These are phyloP conservation scores for Chamaenerion angustifolium DNA, from an alignment of 345 rosid species.

Conservation along the genomic window DNA sequence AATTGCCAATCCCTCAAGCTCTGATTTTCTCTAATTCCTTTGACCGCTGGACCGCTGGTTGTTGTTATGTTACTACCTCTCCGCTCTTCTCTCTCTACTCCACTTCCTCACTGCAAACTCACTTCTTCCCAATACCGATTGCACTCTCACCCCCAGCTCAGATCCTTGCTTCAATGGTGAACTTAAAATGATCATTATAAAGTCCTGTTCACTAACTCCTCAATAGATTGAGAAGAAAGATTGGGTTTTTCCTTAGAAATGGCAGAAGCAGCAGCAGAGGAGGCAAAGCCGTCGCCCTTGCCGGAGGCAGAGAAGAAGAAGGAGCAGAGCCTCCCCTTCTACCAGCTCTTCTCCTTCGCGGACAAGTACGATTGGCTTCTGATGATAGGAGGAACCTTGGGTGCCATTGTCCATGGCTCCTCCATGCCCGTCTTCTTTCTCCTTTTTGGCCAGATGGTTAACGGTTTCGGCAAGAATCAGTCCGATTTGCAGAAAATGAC, in stretches of 20 bases:
- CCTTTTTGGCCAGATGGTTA: slow-evolving; percentile 93
- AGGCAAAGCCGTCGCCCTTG: slow-evolving; percentile 18
- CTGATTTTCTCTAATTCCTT: slow-evolving; percentile 7
- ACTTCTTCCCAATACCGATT: background rate
- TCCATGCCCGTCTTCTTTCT: slow-evolving; percentile 97
- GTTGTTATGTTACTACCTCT: background rate
- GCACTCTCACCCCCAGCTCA: background rate
- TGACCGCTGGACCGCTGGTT: slow-evolving; percentile 1
- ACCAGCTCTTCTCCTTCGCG: slow-evolving; percentile 85
- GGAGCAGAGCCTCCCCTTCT: slow-evolving; percentile 88
- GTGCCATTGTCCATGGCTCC: slow-evolving; percentile 90
- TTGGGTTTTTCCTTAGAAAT: slow-evolving; percentile 9
- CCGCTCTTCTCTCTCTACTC: background rate
- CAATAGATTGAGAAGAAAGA: too few relatives aligned
- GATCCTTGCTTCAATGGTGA: slow-evolving; percentile 8
- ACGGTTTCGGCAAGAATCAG: slow-evolving; percentile 96
- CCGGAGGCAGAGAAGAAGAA: slow-evolving; percentile 95
- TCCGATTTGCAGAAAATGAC: slow-evolving; percentile 79
- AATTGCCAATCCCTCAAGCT: background rate
- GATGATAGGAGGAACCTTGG: slow-evolving; percentile 70
- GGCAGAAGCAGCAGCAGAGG: slow-evolving; percentile 59
- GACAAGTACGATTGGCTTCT: slow-evolving; percentile 71
- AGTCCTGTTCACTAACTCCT: too few relatives aligned
- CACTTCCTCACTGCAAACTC: background rate
- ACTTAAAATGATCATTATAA: too few relatives aligned